Base-by-base conservation (phyloP, 202 grass and related monocot species). In the Hordeum pubiflorum region DNA sequence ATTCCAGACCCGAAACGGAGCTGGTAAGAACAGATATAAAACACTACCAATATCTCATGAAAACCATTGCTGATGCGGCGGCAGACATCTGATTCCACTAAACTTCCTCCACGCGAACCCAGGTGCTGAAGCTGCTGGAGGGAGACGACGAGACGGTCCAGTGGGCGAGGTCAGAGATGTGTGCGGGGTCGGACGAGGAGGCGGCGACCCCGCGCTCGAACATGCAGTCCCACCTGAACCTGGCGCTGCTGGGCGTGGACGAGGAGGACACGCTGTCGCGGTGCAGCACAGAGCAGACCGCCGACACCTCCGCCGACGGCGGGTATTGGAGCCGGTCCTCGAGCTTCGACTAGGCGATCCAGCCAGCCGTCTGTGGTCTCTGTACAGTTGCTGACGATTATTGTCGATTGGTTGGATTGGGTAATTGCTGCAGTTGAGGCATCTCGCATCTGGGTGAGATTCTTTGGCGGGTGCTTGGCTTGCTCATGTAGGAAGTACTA, bases 261-360 rank as follows among this genome's bases (percentile, higher is more conserved):
- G 92, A 93, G 3, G 91, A 93, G 21, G 97, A 95, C 38, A 79
- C 91, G 4, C 57, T 93, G 57, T 99, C 97, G 8, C 77, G 56
- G 21, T 86, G 87, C 81, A 99, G 97, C 83, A 97, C 89, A 1
- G 91, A 94, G 43, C 94, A 78, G 43, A 93, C 88, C 1, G 74
- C 84, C 13, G 95, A 85, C 80, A 79, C 95, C 33, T 97, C 90
- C 2, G 87, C 88, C 0, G 96, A 91, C 24, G 93, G 87, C 20
- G 93, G 85, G 56, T 99, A 93, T 86, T 99, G 92, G 90, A 96
- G 96, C 73, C 77, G 87, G 0, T 96, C 97, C 2, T 94, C 92
- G 1, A 98, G 92, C 86, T 91, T 98, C 1, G 83, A 96, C 68
- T 99, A 88, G 87, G 38, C 13, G 15, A 23, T 46, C 0, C 1